phyloP scores from a whole-genome alignment of 1,284 basidiomycete species.

The Cyathus olla region DNA sequence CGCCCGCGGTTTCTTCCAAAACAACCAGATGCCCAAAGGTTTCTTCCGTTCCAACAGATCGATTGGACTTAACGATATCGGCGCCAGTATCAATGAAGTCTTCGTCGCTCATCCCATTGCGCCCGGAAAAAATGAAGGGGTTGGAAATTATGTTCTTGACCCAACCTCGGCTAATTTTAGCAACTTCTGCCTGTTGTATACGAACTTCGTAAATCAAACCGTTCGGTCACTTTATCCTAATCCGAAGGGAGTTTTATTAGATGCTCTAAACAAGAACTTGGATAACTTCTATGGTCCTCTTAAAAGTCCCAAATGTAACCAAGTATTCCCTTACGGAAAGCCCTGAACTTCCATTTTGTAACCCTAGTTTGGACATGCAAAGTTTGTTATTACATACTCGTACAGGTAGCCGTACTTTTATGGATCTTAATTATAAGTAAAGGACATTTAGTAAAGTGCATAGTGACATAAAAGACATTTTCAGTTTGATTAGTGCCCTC shows the following conservation, averaged over 20 bases:
- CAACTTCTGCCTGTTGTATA: not conserved
- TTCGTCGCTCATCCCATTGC: not conserved
- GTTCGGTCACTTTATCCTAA: not conserved
- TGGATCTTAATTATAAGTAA: no score
- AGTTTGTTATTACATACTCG: no score
- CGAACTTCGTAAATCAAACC: not conserved
- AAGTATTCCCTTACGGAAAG: not conserved
- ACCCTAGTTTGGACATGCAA: no score
- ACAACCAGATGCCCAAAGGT: constrained; percentile 4
- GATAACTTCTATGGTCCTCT: not conserved
- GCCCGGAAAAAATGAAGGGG: not conserved
- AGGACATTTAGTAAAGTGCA: no score
- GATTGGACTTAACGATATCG: not conserved
- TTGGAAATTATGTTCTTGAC: not conserved
- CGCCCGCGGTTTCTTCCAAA: constrained; percentile 5
- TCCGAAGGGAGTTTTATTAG: not conserved
- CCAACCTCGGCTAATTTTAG: not conserved
- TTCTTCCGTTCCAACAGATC: constrained; percentile 6
- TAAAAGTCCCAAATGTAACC: not conserved
- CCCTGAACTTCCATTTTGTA: no score
- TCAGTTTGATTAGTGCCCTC: no score
- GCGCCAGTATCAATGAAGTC: not conserved
- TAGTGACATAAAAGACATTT: no score
- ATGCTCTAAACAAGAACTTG: not conserved
- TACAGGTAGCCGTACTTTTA: no score